These are phyloP conservation scores for Ceratocystiopsis brevicomis DNA, from an alignment of 2,329 filamentous ascomycete species.

Conservation along the genomic window DNA sequence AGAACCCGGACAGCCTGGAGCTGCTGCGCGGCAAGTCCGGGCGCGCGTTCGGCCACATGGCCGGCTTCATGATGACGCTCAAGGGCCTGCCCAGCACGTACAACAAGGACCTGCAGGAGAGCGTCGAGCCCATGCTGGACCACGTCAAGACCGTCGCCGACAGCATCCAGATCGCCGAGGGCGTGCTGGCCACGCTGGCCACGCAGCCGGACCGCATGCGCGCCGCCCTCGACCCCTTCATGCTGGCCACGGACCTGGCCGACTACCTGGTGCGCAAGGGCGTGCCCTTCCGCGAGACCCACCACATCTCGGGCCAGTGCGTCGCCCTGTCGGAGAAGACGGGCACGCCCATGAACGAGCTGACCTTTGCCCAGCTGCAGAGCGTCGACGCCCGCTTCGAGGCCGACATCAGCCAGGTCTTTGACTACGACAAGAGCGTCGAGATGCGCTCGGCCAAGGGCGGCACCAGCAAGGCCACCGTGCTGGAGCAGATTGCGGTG, in stretches of 20 bases:
- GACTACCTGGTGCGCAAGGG: conserved; percentile 51
- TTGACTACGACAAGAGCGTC: conserved; percentile 70
- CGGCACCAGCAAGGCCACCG: conserved; percentile 47
- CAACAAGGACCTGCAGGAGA: conserved; percentile 87
- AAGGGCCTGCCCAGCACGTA: conserved; percentile 63
- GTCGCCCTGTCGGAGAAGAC: conserved; percentile 55
- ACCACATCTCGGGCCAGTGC: conserved; percentile 59
- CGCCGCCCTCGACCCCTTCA: conserved; percentile 60
- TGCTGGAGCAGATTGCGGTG: conserved; percentile 11
- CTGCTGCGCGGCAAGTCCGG: conserved; percentile 61
- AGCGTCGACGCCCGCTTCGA: conserved; percentile 50
- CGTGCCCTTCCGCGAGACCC: conserved; percentile 66
- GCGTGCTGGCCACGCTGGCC: conserved; percentile 55
- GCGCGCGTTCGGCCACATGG: conserved; percentile 62
- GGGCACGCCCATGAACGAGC: conserved; percentile 49
- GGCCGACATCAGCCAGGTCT: conserved; percentile 48
- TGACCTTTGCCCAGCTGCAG: conserved; percentile 47
- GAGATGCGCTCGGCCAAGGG: conserved; percentile 62
- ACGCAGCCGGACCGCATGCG: conserved; percentile 58
- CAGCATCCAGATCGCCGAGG: conserved; percentile 65
- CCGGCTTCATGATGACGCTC: conserved; percentile 55
- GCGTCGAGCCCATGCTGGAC: conserved; percentile 69
- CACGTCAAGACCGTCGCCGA: conserved; percentile 65
- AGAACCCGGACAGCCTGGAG: conserved; percentile 55
- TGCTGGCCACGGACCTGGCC: conserved; percentile 59